These are phyloP conservation scores for Triticum turgidum DNA, from an alignment of 176 grass and related monocot species.

Conservation along the genomic window DNA sequence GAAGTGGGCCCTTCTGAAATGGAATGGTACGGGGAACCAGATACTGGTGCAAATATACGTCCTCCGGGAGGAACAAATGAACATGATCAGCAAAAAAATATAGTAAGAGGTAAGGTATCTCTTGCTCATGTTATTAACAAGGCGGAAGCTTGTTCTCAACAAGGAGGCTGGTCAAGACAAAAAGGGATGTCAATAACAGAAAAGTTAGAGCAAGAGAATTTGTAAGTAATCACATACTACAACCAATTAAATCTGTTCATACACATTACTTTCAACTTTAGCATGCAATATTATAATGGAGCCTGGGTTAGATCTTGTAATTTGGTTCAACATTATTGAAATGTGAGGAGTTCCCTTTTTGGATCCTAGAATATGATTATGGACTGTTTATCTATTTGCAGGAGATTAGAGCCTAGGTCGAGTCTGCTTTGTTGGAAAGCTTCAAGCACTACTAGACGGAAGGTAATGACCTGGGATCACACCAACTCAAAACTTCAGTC, in stretches of 20 bases:
- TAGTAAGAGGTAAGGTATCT: constrained; percentile 67
- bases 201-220: constrained; percentile 89
- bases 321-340: background rate
- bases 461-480: constrained; percentile 48
- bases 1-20: constrained; percentile 51
- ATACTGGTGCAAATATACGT: constrained; percentile 18
- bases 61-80: constrained; percentile 25
- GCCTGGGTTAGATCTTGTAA: background rate
- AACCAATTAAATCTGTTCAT: constrained; percentile 10
- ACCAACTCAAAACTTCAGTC: background rate
- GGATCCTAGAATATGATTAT: constrained; percentile 14
- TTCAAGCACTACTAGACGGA: constrained; percentile 47
- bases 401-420: constrained; percentile 88
- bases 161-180: constrained; percentile 70
- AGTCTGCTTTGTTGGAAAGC: constrained; percentile 75
- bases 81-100: constrained; percentile 35
- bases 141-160: constrained; percentile 51
- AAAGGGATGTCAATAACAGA: constrained; percentile 82
- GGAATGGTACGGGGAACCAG: constrained; percentile 32
- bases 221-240: constrained; percentile 61
- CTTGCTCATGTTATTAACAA: constrained; percentile 87
- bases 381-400: constrained; percentile 38
- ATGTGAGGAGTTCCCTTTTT: background rate
- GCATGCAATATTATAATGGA: background rate
- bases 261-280: background rate